Evolutionary conservation across 768 basidiomycete genomes (phyloP).

Genomic region (Phlebiopsis gigantea): DNA sequence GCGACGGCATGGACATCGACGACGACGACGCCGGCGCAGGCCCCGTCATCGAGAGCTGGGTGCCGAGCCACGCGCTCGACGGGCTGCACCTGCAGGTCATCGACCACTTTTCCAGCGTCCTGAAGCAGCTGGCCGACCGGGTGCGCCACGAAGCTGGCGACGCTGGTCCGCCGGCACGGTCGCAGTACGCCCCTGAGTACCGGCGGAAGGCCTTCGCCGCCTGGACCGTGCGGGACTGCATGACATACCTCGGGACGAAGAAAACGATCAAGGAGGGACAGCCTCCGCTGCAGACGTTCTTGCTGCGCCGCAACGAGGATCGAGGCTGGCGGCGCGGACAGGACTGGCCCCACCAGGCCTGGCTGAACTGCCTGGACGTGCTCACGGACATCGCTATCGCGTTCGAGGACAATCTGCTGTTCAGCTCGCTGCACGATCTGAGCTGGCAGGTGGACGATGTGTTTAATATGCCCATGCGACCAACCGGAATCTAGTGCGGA

Average conservation of each 20-base stretch:
- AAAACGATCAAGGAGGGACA: constrained; percentile 28
- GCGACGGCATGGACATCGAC: constrained; percentile 55
- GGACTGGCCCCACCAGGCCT: constrained; percentile 69
- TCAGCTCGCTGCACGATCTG: constrained; percentile 44
- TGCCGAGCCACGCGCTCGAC: constrained; percentile 56
- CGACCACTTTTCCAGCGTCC: constrained; percentile 59
- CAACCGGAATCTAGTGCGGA: constrained; percentile 28
- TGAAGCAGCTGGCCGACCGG: constrained; percentile 51
- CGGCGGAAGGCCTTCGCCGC: constrained; percentile 34
- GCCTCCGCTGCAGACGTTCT: constrained; percentile 48
- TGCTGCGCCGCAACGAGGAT: constrained; percentile 40
- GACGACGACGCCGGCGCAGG: constrained; percentile 33
- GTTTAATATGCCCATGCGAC: constrained; percentile 42
- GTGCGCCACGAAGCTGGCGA: constrained; percentile 26
- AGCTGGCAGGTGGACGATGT: constrained; percentile 42
- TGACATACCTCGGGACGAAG: constrained; percentile 50
- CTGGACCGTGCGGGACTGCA: constrained; percentile 52
- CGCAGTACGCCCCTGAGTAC: constrained; percentile 50
- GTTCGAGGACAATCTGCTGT: constrained; percentile 52
- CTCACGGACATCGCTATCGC: constrained; percentile 42
- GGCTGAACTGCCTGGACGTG: constrained; percentile 47
- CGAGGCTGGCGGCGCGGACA: constrained; percentile 60
- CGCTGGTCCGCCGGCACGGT: constrained; percentile 27
- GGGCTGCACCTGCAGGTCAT: constrained; percentile 63
- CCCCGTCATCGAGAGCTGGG: constrained; percentile 26